Evolutionary conservation across 139 green algal species (phyloP).

Genomic region (Limnomonas spitsbergensis): DNA sequence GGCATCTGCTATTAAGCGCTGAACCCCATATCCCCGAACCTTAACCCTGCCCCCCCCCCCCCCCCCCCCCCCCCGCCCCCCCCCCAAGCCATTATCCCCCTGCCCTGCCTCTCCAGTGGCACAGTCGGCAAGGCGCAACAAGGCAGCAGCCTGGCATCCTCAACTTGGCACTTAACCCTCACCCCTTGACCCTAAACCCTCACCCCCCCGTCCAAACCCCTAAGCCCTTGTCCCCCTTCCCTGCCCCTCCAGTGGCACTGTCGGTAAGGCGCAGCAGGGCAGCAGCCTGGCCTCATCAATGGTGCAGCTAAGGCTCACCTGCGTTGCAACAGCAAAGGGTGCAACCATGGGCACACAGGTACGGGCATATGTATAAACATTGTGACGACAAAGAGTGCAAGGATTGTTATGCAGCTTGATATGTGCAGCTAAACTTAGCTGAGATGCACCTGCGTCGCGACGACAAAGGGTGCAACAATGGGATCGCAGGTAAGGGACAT

Average conservation of each 20-base stretch:
- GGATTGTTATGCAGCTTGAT: background rate
- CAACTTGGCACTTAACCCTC: no score
- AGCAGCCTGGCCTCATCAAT: slow-evolving; percentile 27
- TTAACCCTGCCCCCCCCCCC: no score
- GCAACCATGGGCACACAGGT: slow-evolving; percentile 46
- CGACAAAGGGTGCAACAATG: background rate
- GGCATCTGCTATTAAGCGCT: no score
- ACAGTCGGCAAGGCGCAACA: background rate
- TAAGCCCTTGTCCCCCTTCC: no score
- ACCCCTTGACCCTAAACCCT: no score
- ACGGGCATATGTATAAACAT: background rate
- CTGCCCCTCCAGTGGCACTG: background rate
- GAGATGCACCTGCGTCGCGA: slow-evolving; percentile 11
- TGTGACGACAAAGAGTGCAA: background rate
- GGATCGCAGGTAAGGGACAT: background rate
- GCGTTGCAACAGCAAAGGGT: slow-evolving; percentile 33
- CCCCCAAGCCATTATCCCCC: no score
- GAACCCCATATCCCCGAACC: no score
- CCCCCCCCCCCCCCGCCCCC: no score
- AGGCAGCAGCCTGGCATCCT: no score
- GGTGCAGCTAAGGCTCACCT: slow-evolving; percentile 30
- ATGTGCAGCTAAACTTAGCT: background rate
- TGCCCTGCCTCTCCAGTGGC: no score
- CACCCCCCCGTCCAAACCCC: no score
- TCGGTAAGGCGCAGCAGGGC: background rate